Base-by-base conservation (phyloP, 441 rosid species). In the Cnidoscolus chayamansa region DNA sequence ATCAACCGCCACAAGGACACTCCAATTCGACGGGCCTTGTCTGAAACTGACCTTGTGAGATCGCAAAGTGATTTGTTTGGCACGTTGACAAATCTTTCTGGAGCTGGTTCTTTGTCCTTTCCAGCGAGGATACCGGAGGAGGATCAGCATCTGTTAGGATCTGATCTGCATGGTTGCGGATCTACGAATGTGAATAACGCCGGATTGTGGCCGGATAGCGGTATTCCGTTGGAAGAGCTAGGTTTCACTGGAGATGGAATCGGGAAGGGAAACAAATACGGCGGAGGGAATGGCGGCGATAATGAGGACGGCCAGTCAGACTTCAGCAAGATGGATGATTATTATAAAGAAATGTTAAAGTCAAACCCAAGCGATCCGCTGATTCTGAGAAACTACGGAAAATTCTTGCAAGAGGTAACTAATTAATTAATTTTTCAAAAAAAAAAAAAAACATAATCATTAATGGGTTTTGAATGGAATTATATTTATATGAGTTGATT, bases 341-440 rank as follows among this genome's bases (percentile, higher is more conserved):
- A 91, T 79, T 93, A 93, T 61, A 72, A 67, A 12, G 78, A 86
- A 74, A 87, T 88, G 86, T 31, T 93, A 78, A 87, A 81, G 85
- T 80, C 83, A 10, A 80, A 85, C 67, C 96, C 97, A 0, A 76
- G 84, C 6, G 86, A 89, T 69, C 49, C 93, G 5, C 86, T 93
- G 45, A 75, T 93, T 4, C 65, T 91, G 32, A 76, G 96, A 79
- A 93, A 93, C 80, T 93, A 93, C 79, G 97, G 85, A 9, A 87
- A 80, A 69, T 93, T 74, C 76, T 73, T 93, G 50, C 80, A 87
- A 47, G 94, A 93, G 96, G 98, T 93, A 78, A 65, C 31, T 59
- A 57, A 57, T 10, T 68, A 0, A 7, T 40, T 32, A 10, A 68
- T 49, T 25, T 65, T 4, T 17, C 2, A 19, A 9, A 0, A 57